phyloP scores from a whole-genome alignment of 805 yeast species.

The Ogataea glucozyma region DNA sequence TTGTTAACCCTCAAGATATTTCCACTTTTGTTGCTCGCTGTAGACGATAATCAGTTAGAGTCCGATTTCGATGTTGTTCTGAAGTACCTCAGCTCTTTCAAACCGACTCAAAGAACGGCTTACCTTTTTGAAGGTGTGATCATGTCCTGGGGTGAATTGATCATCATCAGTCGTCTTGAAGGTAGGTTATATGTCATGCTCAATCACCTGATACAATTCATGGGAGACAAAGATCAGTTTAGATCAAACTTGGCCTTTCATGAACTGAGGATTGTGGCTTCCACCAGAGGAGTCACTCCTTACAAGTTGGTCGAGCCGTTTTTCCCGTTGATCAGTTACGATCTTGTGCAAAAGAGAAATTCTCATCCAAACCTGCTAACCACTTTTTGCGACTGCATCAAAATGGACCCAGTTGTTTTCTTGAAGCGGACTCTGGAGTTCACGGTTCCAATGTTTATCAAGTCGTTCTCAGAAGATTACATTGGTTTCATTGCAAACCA shows the following conservation, averaged over 20 bases:
- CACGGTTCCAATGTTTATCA: conserved; percentile 75
- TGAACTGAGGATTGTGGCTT: conserved; percentile 59
- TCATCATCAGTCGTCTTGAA: conserved; percentile 56
- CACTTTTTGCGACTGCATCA: conserved; percentile 64
- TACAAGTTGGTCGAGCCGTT: conserved; percentile 81
- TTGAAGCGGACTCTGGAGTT: conserved; percentile 67
- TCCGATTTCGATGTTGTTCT: conserved; percentile 47
- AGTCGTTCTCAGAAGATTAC: conserved; percentile 61
- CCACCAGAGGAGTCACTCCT: conserved; percentile 58
- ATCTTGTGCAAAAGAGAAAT: conserved; percentile 54
- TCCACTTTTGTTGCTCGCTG: conserved; percentile 51
- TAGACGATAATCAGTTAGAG: conserved; percentile 42
- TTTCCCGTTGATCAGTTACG: conserved; percentile 68
- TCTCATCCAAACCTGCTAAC: conserved; percentile 54
- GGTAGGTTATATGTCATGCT: conserved; percentile 68
- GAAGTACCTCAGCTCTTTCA: conserved; percentile 42
- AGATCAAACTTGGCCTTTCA: conserved; percentile 69
- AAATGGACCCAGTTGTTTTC: conserved; percentile 60
- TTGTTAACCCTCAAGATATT: conserved; percentile 51
- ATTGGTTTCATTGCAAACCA: conserved; percentile 63
- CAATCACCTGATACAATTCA: conserved; percentile 61
- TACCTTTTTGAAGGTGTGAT: conserved; percentile 60
- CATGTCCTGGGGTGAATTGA: conserved; percentile 64
- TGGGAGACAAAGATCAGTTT: conserved; percentile 66
- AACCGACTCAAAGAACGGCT: conserved; percentile 33